Percentiles rank a stretch among this genome's conserved stretches.
These are phyloP conservation scores for Coffea eugenioides DNA, from an alignment of 257 asterid species.

Conservation along the genomic window DNA sequence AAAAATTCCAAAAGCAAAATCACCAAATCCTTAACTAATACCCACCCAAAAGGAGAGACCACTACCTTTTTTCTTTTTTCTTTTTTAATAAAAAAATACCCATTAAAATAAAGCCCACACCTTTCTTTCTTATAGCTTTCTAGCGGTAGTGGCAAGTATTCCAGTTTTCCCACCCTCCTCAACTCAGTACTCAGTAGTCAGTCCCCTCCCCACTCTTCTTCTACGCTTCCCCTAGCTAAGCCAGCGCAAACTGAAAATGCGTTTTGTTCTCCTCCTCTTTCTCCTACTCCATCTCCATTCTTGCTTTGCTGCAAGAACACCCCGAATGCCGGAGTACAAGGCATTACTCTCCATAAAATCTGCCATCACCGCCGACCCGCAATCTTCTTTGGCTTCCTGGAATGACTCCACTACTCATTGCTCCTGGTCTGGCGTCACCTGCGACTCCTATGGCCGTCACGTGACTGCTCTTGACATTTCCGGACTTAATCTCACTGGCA, in stretches of 20 bases:
- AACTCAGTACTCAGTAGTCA: too few relatives aligned
- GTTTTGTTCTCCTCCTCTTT: constrained; percentile 42
- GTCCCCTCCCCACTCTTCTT: not conserved
- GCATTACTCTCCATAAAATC: constrained; percentile 69
- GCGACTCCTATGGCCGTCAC: constrained; percentile 57
- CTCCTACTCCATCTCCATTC: constrained; percentile 34
- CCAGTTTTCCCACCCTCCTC: not conserved
- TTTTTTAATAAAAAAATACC: too few relatives aligned
- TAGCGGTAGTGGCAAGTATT: too few relatives aligned
- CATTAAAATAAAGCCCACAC: not conserved
- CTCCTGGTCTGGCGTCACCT: constrained; percentile 77
- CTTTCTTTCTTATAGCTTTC: not conserved
- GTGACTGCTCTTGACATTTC: constrained; percentile 69
- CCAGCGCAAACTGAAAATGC: constrained; percentile 26
- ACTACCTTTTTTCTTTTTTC: too few relatives aligned
- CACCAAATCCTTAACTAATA: too few relatives aligned
- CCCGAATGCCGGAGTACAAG: constrained; percentile 45
- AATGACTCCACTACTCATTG: constrained; percentile 49
- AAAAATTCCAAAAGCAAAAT: too few relatives aligned
- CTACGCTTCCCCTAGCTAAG: not conserved
- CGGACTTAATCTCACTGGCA: constrained; percentile 53
- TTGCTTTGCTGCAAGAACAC: constrained; percentile 42
- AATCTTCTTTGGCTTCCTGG: constrained; percentile 63
- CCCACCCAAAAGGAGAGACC: too few relatives aligned
- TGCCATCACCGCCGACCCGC: constrained; percentile 69